phyloP scores from a whole-genome alignment of 139 green algal species.

The Microglena sp. region DNA sequence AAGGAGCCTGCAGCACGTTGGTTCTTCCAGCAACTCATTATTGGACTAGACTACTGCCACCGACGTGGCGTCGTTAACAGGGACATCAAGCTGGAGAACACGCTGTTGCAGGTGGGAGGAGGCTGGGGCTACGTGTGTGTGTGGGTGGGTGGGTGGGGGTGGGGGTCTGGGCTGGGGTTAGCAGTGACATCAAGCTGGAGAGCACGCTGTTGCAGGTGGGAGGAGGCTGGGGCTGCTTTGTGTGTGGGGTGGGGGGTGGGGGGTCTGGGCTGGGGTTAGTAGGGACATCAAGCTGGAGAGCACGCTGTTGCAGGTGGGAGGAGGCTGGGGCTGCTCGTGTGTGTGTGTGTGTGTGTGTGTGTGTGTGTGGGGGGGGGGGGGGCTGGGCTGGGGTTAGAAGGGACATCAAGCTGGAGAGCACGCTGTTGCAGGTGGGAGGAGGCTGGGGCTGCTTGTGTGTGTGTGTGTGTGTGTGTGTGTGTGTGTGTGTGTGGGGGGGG shows the following conservation, averaged over 20 bases:
- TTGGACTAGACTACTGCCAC: slow-evolving; percentile 88
- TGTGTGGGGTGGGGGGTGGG: neutral
- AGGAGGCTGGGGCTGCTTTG: neutral
- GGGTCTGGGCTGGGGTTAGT: neutral
- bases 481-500: too few relatives aligned
- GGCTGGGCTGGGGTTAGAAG: too few relatives aligned
- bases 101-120: slow-evolving; percentile 19
- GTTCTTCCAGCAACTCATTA: slow-evolving; percentile 98
- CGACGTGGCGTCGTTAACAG: slow-evolving; percentile 38
- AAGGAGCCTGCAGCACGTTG: slow-evolving; percentile 90
- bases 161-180: neutral
- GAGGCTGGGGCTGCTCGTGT: too few relatives aligned
- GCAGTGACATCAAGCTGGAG: neutral
- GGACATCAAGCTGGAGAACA: slow-evolving; percentile 31
- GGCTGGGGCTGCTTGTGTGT: too few relatives aligned
- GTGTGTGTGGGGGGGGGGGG: too few relatives aligned
- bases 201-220: neutral
- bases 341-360: too few relatives aligned
- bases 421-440: too few relatives aligned
- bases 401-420: too few relatives aligned
- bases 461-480: too few relatives aligned
- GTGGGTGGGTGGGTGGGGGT: neutral
- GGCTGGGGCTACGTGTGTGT: neutral
- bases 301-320: too few relatives aligned
- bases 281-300: neutral